A percentile compares a stretch with the other conserved stretches of the same genome.
Conservation (phyloP, 169 alveolate genomes). For the Plasmodium vivax region DNA sequence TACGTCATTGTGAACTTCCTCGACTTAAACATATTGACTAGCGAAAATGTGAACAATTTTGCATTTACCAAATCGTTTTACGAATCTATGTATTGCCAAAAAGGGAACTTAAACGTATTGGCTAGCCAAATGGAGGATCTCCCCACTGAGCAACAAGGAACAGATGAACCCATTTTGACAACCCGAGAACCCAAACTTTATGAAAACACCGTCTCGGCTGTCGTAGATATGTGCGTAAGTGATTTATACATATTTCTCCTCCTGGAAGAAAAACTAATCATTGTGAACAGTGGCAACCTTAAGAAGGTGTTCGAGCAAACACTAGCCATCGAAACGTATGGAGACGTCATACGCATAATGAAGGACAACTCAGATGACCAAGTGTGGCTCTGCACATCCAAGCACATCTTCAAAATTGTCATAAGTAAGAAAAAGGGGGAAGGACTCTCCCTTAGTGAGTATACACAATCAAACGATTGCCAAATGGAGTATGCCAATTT, state of each 20-base stretch:
- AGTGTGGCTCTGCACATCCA: slow-evolving; percentile 73
- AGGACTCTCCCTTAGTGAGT: neutral
- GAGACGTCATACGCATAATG: slow-evolving; percentile 53
- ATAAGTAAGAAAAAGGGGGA: slow-evolving; percentile 41
- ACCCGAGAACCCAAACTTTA: neutral
- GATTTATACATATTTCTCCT: slow-evolving; percentile 46
- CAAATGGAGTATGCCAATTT: neutral
- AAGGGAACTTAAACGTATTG: neutral
- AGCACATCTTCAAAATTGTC: slow-evolving; percentile 61
- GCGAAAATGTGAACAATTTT: slow-evolving; percentile 48
- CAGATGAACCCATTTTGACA: neutral
- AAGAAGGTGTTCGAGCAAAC: slow-evolving; percentile 70
- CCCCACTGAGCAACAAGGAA: neutral
- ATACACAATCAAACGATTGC: neutral
- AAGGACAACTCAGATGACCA: slow-evolving; percentile 61
- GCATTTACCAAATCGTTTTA: slow-evolving; percentile 47
- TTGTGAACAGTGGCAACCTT: slow-evolving; percentile 27
- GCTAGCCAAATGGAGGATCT: neutral
- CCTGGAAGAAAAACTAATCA: slow-evolving; percentile 71
- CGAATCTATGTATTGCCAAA: slow-evolving; percentile 20
- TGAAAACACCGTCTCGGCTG: slow-evolving; percentile 20
- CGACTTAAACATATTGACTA: slow-evolving; percentile 58
- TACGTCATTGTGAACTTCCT: slow-evolving; percentile 65
- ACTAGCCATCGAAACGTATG: slow-evolving; percentile 61
- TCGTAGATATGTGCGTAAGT: slow-evolving; percentile 69